Percentiles rank a stretch among this genome's conserved stretches.
phyloP scores from a whole-genome alignment of 495 filamentous ascomycete genomes.

The Bacidia rubella region DNA sequence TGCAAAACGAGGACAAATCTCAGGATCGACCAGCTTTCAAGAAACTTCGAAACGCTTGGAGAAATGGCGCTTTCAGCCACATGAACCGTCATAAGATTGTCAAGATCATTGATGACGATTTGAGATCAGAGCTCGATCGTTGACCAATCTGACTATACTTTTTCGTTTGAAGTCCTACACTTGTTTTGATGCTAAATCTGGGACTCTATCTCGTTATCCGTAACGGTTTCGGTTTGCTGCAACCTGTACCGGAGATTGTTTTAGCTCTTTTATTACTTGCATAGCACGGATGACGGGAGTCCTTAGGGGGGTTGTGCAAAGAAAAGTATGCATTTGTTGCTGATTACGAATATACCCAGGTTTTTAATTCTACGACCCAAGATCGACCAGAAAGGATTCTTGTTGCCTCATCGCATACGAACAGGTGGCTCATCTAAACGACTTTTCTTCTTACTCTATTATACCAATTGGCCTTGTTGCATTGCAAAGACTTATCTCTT shows the following conservation, averaged over 20 bases:
- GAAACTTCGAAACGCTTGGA: conserved; percentile 35
- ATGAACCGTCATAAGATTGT: conserved; percentile 39
- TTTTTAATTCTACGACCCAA: background rate
- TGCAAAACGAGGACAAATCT: conserved; percentile 26
- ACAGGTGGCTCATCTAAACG: background rate
- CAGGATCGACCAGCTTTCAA: conserved; percentile 33
- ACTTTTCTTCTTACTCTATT: background rate
- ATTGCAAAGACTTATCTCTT: background rate
- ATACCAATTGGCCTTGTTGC: background rate
- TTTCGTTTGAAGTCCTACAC: too few species aligned
- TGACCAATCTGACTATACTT: conserved; percentile 10
- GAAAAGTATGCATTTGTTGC: background rate
- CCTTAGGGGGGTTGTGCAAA: background rate
- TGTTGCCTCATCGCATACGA: background rate
- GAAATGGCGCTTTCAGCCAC: conserved; percentile 39
- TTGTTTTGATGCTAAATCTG: too few species aligned
- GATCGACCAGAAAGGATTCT: background rate
- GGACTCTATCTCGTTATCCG: too few species aligned
- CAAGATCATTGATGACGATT: conserved; percentile 18
- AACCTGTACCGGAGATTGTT: background rate
- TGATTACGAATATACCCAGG: background rate
- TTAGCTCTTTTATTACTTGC: background rate
- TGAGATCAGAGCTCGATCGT: conserved; percentile 17
- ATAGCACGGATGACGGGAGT: background rate
- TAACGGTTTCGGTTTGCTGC: background rate